A percentile compares a stretch with the other conserved stretches of the same genome.
Evolutionary conservation across 129 eudicot genomes (phyloP).

Genomic region (Mikania micrantha): DNA sequence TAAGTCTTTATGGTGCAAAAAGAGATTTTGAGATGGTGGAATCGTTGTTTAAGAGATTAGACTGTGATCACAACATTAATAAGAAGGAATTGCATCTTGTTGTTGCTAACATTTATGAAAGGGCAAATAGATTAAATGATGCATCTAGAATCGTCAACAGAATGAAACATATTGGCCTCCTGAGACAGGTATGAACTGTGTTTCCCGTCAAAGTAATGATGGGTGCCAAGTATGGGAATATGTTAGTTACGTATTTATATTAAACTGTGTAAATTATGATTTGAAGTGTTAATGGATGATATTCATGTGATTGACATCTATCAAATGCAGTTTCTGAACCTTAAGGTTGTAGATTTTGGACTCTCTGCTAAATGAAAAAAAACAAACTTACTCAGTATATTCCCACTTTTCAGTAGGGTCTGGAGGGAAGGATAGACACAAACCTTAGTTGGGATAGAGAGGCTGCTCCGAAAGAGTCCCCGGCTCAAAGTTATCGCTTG

Average conservation of each 20-base stretch:
- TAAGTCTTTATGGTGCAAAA: conserved; percentile 69
- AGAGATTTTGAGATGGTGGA: conserved; percentile 66
- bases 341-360: background rate
- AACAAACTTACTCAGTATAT: too few species aligned
- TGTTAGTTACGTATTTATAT: background rate
- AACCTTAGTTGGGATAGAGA: too few species aligned
- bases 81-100: conserved; percentile 86
- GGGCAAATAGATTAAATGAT: conserved; percentile 74
- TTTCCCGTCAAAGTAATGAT: background rate
- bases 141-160: conserved; percentile 56
- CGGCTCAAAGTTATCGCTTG: too few species aligned
- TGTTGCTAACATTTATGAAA: conserved; percentile 69
- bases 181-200: conserved; percentile 10
- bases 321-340: background rate
- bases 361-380: background rate
- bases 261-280: conserved; percentile 9
- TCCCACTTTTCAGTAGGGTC: too few species aligned
- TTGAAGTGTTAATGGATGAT: background rate
- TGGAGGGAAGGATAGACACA: too few species aligned
- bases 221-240: background rate
- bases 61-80: conserved; percentile 52
- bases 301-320: background rate
- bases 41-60: conserved; percentile 45
- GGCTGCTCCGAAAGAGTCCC: too few species aligned
- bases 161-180: conserved; percentile 47